These are phyloP conservation scores for Sutorius eximius DNA, from an alignment of 1,284 basidiomycete species.

Conservation along the genomic window DNA sequence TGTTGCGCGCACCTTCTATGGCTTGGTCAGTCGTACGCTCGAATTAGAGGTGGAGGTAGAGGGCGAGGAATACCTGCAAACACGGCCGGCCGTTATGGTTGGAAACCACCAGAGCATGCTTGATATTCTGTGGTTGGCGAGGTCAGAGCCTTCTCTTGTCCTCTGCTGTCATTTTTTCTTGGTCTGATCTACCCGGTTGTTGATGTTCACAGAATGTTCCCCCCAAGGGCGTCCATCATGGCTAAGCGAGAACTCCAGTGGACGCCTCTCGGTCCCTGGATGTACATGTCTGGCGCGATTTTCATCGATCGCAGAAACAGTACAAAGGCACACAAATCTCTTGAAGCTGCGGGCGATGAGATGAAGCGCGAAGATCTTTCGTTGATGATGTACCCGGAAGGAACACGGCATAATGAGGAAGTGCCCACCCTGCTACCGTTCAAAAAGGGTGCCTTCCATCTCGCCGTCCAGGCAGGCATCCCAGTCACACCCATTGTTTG, in stretches of 20 bases:
- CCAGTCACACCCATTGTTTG: constrained; percentile 91
- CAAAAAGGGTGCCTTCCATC: constrained; percentile 98
- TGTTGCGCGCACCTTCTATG: constrained; percentile 86
- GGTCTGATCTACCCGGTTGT: constrained; percentile 4
- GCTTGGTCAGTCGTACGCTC: constrained; percentile 62
- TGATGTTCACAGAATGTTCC: constrained; percentile 68
- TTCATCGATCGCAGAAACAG: constrained; percentile 91
- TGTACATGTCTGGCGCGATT: constrained; percentile 89
- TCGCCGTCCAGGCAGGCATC: constrained; percentile 86
- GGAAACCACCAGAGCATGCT: constrained; percentile 95
- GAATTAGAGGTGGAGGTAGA: constrained; percentile 80
- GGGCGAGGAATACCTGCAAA: constrained; percentile 78
- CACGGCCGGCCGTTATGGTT: constrained; percentile 73
- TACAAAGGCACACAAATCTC: constrained; percentile 72
- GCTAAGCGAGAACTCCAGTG: constrained; percentile 91
- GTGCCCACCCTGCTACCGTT: constrained; percentile 77
- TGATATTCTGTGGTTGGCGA: constrained; percentile 83
- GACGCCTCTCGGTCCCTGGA: constrained; percentile 90
- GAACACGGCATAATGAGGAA: constrained; percentile 78
- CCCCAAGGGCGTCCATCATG: constrained; percentile 83
- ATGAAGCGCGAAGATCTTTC: constrained; percentile 80
- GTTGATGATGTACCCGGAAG: constrained; percentile 92
- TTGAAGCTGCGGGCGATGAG: constrained; percentile 75
- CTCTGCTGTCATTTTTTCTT: constrained; percentile 1
- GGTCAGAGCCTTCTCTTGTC: constrained; percentile 44